phyloP scores from a whole-genome alignment of 371 early-diverging fungal species.

The Saksenaea oblongispora region DNA sequence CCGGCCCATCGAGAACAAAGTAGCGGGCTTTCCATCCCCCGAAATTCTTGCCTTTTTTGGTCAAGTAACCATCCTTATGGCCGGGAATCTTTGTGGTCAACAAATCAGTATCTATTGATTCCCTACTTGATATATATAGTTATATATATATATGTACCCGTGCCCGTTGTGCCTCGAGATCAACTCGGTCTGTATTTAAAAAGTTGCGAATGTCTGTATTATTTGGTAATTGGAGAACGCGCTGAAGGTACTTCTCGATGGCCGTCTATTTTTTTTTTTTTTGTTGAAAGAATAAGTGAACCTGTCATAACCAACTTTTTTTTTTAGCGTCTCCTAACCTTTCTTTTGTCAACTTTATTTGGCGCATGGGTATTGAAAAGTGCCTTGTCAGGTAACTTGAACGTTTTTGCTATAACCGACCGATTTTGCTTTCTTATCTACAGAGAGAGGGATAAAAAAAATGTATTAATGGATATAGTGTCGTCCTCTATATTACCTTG shows the following conservation, averaged over 20 bases:
- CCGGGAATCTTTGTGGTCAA: constrained; percentile 3
- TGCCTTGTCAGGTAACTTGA: constrained; percentile 78
- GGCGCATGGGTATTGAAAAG: constrained; percentile 71
- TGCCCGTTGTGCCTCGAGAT: constrained; percentile 20
- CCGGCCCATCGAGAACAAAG: constrained; percentile 62
- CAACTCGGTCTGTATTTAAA: constrained; percentile 61
- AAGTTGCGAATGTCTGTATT: constrained; percentile 63
- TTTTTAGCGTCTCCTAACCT: constrained; percentile 33
- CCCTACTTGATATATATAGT: not conserved
- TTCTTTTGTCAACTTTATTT: constrained; percentile 69
- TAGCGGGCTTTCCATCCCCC: constrained; percentile 85
- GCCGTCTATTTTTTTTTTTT: constrained; percentile 14
- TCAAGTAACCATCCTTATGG: constrained; percentile 75
- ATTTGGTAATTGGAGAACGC: constrained; percentile 48
- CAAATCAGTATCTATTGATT: not conserved
- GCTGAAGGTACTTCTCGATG: constrained; percentile 57
- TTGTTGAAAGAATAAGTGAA: not conserved
- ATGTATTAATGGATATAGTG: no score
- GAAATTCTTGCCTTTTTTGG: constrained; percentile 84
- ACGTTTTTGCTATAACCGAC: constrained; percentile 48
- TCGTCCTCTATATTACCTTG: no score
- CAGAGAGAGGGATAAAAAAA: no score
- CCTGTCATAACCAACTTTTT: not conserved
- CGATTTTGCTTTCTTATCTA: constrained; percentile 40
- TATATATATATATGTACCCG: not conserved